These are phyloP conservation scores for Phaseolus lunatus DNA, from an alignment of 306 rosid species.

Conservation along the genomic window DNA sequence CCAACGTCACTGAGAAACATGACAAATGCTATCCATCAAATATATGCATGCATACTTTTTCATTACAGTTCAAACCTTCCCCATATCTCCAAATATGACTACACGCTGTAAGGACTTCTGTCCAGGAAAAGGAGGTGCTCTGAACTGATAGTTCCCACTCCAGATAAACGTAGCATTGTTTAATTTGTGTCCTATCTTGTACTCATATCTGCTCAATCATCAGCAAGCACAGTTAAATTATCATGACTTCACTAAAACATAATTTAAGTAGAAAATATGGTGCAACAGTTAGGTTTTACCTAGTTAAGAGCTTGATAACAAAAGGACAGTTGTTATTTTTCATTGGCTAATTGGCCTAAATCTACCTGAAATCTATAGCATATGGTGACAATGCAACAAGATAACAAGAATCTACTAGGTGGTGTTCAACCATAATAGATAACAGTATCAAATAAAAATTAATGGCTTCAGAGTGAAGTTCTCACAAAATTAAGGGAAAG, in stretches of 20 bases:
- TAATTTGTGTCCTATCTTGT: constrained; percentile 81
- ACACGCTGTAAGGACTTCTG: constrained; percentile 83
- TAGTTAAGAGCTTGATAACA: background rate
- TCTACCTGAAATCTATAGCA: background rate
- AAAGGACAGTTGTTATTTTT: background rate
- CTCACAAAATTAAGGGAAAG: constrained; percentile 9
- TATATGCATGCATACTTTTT: constrained; percentile 17
- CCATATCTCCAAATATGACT: constrained; percentile 91
- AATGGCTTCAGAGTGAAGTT: constrained; percentile 13
- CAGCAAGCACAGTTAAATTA: constrained; percentile 8
- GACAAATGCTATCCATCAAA: background rate
- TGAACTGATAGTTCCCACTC: constrained; percentile 71
- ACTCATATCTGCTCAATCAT: constrained; percentile 63
- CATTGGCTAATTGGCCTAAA: background rate
- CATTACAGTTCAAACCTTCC: constrained; percentile 71
- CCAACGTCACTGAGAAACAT: constrained; percentile 21
- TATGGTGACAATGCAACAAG: background rate
- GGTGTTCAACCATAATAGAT: background rate
- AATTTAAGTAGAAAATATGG: constrained; percentile 25
- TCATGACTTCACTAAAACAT: background rate
- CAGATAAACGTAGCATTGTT: constrained; percentile 66
- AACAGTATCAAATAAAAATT: background rate
- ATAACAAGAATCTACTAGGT: background rate
- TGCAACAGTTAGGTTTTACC: background rate
- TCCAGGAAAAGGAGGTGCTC: constrained; percentile 91